Percentiles rank a stretch among this genome's conserved stretches.
Conservation (phyloP, 176 grass and related monocot species). For the Bromus sterilis region DNA sequence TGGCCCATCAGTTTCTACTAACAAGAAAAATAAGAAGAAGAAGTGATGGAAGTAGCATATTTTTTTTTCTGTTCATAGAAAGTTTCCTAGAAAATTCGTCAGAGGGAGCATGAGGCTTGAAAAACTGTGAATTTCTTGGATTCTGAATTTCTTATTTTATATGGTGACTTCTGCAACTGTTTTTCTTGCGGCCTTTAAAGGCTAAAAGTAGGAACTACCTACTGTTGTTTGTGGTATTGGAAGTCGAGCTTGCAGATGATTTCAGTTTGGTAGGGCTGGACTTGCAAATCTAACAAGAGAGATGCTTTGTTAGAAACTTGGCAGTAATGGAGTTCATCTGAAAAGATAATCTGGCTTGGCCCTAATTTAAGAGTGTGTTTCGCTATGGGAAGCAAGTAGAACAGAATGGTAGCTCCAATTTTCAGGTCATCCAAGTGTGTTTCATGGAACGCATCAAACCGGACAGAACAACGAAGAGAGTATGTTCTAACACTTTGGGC, state of each 20-base stretch:
- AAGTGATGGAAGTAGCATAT: constrained; percentile 33
- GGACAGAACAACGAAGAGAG: too few species aligned
- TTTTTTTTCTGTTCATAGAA: constrained; percentile 19
- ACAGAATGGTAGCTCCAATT: too few species aligned
- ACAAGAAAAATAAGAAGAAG: constrained; percentile 62
- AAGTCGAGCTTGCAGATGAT: neutral
- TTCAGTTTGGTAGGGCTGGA: neutral
- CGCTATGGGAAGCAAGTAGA: neutral
- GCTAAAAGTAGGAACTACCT: neutral
- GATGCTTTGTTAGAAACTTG: neutral
- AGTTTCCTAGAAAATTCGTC: neutral
- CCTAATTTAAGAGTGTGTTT: neutral
- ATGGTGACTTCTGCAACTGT: neutral
- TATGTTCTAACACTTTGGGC: too few species aligned
- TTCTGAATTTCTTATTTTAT: constrained; percentile 9
- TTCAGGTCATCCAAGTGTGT: too few species aligned
- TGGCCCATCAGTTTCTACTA: constrained; percentile 20
- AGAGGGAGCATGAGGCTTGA: neutral
- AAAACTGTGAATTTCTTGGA: neutral
- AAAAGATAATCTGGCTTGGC: neutral
- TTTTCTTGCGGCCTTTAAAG: neutral
- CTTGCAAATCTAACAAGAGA: neutral
- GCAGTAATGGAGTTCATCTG: neutral
- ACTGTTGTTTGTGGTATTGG: neutral
- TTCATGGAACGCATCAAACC: too few species aligned